A percentile compares a stretch with the other conserved stretches of the same genome.
phyloP scores from a whole-genome alignment of 2,329 filamentous ascomycete genomes.

The Cytospora schulzeri region DNA sequence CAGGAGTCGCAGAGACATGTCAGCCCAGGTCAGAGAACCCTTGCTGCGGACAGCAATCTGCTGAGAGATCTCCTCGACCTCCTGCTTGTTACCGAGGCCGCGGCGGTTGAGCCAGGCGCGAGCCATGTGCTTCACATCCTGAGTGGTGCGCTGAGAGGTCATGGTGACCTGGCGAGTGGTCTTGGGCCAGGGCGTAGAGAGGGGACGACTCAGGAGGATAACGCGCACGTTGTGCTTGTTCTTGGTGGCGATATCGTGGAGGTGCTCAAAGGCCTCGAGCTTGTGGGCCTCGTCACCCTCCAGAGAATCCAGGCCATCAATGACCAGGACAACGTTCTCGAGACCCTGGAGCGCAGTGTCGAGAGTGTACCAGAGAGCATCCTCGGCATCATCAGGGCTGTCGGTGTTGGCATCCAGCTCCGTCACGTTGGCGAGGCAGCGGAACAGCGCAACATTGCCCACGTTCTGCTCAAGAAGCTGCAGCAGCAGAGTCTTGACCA shows the following conservation, averaged over 20 bases:
- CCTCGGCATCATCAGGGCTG: slow-evolving; percentile 35
- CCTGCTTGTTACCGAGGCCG: slow-evolving; percentile 26
- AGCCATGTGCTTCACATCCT: slow-evolving; percentile 26
- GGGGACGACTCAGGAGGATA: slow-evolving; percentile 27
- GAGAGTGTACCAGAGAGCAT: slow-evolving; percentile 30
- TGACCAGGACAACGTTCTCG: slow-evolving; percentile 28
- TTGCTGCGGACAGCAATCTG: slow-evolving; percentile 28
- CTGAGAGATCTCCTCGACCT: slow-evolving; percentile 27
- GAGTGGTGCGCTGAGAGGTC: slow-evolving; percentile 25
- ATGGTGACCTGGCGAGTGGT: slow-evolving; percentile 26
- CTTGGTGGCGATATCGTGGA: slow-evolving; percentile 28
- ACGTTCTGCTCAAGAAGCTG: slow-evolving; percentile 29
- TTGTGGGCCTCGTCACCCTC: slow-evolving; percentile 27
- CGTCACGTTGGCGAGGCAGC: slow-evolving; percentile 28
- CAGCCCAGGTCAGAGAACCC: slow-evolving; percentile 28
- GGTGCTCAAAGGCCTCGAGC: slow-evolving; percentile 27
- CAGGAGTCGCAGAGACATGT: slow-evolving; percentile 25
- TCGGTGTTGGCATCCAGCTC: slow-evolving; percentile 30
- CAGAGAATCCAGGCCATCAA: slow-evolving; percentile 27
- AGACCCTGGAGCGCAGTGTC: slow-evolving; percentile 27
- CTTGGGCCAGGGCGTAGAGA: slow-evolving; percentile 28
- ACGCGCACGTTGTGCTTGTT: slow-evolving; percentile 28
- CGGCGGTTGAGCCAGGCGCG: slow-evolving; percentile 26
- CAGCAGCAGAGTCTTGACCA: slow-evolving; percentile 26
- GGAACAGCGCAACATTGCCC: slow-evolving; percentile 27